phyloP scores from a whole-genome alignment of 139 green algal species.

The Micromonas commoda region DNA sequence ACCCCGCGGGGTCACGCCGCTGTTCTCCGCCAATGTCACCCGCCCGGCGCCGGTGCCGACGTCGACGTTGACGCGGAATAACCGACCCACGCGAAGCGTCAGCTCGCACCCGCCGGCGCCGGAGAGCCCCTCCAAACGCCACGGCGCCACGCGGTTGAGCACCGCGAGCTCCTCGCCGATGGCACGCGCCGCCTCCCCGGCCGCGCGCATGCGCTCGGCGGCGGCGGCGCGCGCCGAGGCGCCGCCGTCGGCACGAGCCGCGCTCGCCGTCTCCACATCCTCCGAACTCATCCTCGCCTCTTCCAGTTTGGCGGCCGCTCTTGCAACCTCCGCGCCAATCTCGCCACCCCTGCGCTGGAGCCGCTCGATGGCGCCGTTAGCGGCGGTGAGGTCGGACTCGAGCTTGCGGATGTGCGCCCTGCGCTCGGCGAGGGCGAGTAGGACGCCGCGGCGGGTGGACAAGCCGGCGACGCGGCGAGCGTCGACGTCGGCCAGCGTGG shows the following conservation, averaged over 20 bases:
- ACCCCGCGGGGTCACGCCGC: neutral
- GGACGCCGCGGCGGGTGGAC: neutral
- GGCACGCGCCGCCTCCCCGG: neutral
- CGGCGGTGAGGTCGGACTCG: too few species aligned
- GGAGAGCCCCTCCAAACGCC: constrained; percentile 2
- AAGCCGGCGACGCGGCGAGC: neutral
- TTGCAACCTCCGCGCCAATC: neutral
- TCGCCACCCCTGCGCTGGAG: neutral
- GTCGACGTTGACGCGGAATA: constrained; percentile 12
- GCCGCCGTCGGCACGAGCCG: neutral
- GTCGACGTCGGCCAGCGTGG: neutral
- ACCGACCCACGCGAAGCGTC: neutral
- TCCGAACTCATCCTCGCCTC: too few species aligned
- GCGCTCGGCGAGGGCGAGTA: neutral
- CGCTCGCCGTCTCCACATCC: neutral
- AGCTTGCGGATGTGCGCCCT: constrained; percentile 11
- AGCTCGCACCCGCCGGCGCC: neutral
- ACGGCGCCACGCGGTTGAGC: neutral
- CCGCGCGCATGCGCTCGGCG: too few species aligned
- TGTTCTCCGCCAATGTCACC: neutral
- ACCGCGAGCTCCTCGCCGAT: constrained; percentile 1
- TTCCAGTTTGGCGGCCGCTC: too few species aligned
- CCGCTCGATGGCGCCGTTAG: neutral
- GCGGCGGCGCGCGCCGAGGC: too few species aligned
- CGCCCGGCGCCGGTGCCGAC: constrained; percentile 12